phyloP scores from a whole-genome alignment of 495 filamentous ascomycete genomes.

The Tuber magnatum region DNA sequence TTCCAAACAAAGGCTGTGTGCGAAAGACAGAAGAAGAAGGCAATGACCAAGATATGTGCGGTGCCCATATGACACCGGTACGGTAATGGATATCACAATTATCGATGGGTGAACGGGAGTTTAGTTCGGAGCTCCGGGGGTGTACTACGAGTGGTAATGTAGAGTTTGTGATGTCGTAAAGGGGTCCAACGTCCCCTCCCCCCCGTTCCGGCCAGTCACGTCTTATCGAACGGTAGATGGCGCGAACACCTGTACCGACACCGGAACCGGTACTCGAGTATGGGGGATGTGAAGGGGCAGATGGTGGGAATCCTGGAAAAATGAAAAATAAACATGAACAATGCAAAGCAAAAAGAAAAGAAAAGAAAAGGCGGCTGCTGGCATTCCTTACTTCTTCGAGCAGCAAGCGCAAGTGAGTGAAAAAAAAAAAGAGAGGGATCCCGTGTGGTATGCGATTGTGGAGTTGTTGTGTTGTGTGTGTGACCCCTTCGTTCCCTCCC shows the following conservation, averaged over 20 bases:
- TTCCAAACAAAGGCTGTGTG: background rate
- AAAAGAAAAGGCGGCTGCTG: background rate
- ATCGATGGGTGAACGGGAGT: background rate
- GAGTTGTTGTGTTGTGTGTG: background rate
- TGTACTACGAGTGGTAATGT: no score
- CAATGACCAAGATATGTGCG: background rate
- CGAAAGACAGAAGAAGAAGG: background rate
- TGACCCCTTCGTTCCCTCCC: background rate
- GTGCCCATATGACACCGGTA: background rate
- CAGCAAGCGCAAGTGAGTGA: background rate
- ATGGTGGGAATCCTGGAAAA: background rate
- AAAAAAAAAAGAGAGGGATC: background rate
- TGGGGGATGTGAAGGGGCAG: background rate
- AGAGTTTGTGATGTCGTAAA: constrained; percentile 3
- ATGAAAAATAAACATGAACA: background rate
- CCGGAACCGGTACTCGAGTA: background rate
- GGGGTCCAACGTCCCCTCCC: background rate
- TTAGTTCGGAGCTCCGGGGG: background rate
- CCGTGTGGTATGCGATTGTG: background rate
- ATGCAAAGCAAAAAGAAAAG: background rate
- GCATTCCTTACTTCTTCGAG: background rate
- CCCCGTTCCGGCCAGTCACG: background rate
- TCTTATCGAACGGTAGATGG: constrained; percentile 4
- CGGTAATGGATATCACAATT: background rate
- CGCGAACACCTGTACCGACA: background rate